Conservation (phyloP, 1,139 yeast species). For the Diutina pseudorugosa region DNA sequence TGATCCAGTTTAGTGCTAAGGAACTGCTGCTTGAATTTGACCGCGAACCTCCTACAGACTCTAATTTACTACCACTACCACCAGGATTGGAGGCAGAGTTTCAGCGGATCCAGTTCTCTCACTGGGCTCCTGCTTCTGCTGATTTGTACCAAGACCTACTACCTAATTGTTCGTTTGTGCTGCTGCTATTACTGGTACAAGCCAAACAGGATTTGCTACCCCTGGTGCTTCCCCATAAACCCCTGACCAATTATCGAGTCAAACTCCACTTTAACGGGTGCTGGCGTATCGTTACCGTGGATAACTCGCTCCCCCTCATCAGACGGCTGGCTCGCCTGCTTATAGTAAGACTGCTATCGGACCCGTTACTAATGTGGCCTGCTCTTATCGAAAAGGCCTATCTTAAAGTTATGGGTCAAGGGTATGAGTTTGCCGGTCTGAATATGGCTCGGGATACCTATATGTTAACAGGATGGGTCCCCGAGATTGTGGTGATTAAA, state of each 20-base stretch:
- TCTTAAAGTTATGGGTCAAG: constrained; percentile 45
- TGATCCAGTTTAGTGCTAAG: neutral
- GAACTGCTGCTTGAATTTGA: constrained; percentile 4
- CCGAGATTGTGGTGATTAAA: constrained; percentile 38
- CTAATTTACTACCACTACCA: neutral
- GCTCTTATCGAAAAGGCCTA: constrained; percentile 71
- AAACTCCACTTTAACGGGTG: constrained; percentile 45
- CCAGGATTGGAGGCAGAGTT: neutral
- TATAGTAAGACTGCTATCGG: constrained; percentile 28
- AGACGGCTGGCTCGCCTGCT: constrained; percentile 12
- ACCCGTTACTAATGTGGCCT: constrained; percentile 43
- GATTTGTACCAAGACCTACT: constrained; percentile 42
- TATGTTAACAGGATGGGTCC: constrained; percentile 57
- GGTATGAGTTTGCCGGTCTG: constrained; percentile 62
- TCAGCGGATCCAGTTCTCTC: neutral
- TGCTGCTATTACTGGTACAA: constrained; percentile 40
- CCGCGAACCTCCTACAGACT: neutral
- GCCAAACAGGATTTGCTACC: neutral
- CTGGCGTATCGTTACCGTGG: constrained; percentile 35
- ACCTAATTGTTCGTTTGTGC: constrained; percentile 70
- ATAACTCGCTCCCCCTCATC: constrained; percentile 29
- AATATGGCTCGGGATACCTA: constrained; percentile 69
- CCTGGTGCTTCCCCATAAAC: neutral
- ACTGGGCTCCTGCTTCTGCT: constrained; percentile 9
- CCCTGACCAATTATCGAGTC: neutral